Base-by-base conservation (phyloP, 1,284 basidiomycete genomes). In the Microbotryomycetes sp. region DNA sequence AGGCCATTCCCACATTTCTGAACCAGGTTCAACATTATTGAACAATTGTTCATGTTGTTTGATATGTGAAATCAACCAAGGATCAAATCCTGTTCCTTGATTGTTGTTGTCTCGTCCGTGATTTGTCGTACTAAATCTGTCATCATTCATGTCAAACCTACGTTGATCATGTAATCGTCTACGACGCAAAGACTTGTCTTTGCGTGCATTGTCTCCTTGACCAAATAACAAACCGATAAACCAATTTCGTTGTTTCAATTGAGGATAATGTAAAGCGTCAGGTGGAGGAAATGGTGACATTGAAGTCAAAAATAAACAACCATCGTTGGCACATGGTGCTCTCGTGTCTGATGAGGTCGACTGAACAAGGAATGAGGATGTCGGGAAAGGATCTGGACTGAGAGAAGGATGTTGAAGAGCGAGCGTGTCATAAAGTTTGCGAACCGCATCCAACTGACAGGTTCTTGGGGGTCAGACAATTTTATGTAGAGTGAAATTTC, bases 291-390 rank as follows among this genome's bases (percentile, higher is more conserved):
- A 71, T n/a, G 71, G 64, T 15, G 62, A 50, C 19, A 70, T 49
- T 9, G 65, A 65, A 42, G 70, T 66, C 19, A 63, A 48, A 58
- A 72, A 72, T 28, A 70, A 53, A 51, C 68, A 69, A 25, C 49
- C 48, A 36, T 70, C 70, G 61, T 70, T 63, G 31, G 56, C 53
- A 56, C 67, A 68, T 19, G 71, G 63, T 1, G 68, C 62, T 16
- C 71, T 60, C 9, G 23, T 22, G 23, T 50, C 22, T 9, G 49
- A 50, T 1, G 55, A 49, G 49, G 59, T 55, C 16, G 60, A 60
- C 56, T 65, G 58, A 26, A 67, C 50, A 0, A 64, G 69, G 14
- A 66, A 62, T 6, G 61, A 14, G 2, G 62, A 46, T 30, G 66
- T 32, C 1, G 68, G 65, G 60, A 71, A 71, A 26, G 65, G 69